Percentiles rank a stretch among this genome's conserved stretches.
phyloP scores from a whole-genome alignment of 2,329 filamentous ascomycete genomes.

The Colletotrichum tabaci region DNA sequence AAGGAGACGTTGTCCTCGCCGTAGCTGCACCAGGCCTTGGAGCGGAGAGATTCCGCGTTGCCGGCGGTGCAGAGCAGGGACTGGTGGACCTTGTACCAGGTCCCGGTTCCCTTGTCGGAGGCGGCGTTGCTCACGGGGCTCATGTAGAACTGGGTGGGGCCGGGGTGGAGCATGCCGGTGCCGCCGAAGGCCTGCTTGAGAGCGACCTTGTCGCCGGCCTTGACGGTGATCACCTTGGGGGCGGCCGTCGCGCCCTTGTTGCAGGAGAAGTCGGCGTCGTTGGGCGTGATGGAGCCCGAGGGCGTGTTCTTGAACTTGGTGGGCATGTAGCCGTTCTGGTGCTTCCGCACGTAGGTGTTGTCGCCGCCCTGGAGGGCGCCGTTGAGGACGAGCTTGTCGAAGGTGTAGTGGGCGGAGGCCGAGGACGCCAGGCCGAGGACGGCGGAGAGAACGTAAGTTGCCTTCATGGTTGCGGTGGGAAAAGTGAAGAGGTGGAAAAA shows the following conservation, averaged over 20 bases:
- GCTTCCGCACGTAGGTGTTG: slow-evolving; percentile 44
- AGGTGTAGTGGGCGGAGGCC: slow-evolving; percentile 46
- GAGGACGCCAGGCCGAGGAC: slow-evolving; percentile 29
- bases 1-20: slow-evolving; percentile 46
- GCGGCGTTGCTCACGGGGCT: slow-evolving; percentile 42
- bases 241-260: slow-evolving; percentile 33
- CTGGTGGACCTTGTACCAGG: slow-evolving; percentile 49
- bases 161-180: slow-evolving; percentile 44
- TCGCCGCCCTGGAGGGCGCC: slow-evolving; percentile 42
- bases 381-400: slow-evolving; percentile 45
- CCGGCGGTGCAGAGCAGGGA: slow-evolving; percentile 41
- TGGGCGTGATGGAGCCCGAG: slow-evolving; percentile 31
- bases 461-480: slow-evolving; percentile 31
- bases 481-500: background rate
- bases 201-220: slow-evolving; percentile 41
- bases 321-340: slow-evolving; percentile 43
- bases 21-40: slow-evolving; percentile 43
- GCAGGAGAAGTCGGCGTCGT: slow-evolving; percentile 39
- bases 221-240: slow-evolving; percentile 37
- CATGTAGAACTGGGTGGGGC: slow-evolving; percentile 43
- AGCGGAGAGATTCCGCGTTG: slow-evolving; percentile 26
- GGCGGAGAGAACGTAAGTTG: slow-evolving; percentile 27
- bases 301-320: slow-evolving; percentile 40
- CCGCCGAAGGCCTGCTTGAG: slow-evolving; percentile 40
- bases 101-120: slow-evolving; percentile 40